phyloP scores from a whole-genome alignment of 2,329 filamentous ascomycete genomes.

The Alternaria hordeiaustralica region DNA sequence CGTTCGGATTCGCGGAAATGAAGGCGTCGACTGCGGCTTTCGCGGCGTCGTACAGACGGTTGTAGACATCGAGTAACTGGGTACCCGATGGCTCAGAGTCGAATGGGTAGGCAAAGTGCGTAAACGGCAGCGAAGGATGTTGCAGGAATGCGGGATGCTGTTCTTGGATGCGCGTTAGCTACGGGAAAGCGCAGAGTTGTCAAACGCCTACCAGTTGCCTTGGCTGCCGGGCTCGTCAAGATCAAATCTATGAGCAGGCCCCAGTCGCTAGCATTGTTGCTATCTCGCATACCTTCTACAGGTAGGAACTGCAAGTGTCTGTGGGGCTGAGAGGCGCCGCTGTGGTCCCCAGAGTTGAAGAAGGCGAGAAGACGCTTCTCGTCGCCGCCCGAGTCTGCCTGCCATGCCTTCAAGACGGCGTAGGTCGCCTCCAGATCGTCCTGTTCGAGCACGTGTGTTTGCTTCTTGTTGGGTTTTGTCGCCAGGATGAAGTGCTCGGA shows the following conservation, averaged over 20 bases:
- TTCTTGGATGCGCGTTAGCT: slow-evolving; percentile 15
- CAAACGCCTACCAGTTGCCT: slow-evolving; percentile 4
- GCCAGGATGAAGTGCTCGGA: slow-evolving; percentile 75
- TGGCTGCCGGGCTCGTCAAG: slow-evolving; percentile 18
- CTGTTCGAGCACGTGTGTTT: slow-evolving; percentile 67
- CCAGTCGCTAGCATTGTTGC: slow-evolving; percentile 51
- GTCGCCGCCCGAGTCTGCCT: slow-evolving; percentile 25
- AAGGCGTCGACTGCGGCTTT: slow-evolving; percentile 49
- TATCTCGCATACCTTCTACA: slow-evolving; percentile 65
- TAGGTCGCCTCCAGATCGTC: slow-evolving; percentile 68
- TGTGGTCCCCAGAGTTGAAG: slow-evolving; percentile 73
- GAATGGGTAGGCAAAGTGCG: slow-evolving; percentile 55
- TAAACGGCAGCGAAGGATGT: slow-evolving; percentile 53
- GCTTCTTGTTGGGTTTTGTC: slow-evolving; percentile 68
- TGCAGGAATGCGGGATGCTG: slow-evolving; percentile 17
- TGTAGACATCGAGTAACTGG: slow-evolving; percentile 45
- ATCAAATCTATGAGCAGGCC: slow-evolving; percentile 57
- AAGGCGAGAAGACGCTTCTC: slow-evolving; percentile 64
- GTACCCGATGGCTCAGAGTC: slow-evolving; percentile 49
- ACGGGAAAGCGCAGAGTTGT: background rate
- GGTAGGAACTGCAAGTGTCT: slow-evolving; percentile 75
- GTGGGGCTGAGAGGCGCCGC: slow-evolving; percentile 75
- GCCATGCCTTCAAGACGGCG: slow-evolving; percentile 67
- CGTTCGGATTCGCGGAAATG: slow-evolving; percentile 45
- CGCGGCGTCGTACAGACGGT: slow-evolving; percentile 42